These are phyloP conservation scores for Monosporascus sp. DNA, from an alignment of 2,329 filamentous ascomycete species.

Conservation along the genomic window DNA sequence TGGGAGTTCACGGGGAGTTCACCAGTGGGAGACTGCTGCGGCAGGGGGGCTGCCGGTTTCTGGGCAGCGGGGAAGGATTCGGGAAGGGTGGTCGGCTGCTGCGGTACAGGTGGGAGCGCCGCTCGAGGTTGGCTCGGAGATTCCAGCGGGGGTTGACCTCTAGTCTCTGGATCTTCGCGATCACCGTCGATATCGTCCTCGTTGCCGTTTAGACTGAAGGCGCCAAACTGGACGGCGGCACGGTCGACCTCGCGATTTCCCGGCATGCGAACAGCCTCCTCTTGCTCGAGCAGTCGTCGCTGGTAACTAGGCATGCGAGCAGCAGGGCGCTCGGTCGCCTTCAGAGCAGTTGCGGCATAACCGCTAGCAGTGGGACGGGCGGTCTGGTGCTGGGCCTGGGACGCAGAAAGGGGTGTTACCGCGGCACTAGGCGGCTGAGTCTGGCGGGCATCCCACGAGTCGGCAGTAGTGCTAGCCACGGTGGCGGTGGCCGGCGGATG, in stretches of 20 bases:
- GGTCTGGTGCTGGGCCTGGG: conserved; percentile 56
- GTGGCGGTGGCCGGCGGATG: conserved; percentile 73
- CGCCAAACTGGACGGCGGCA: conserved; percentile 91
- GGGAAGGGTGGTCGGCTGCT: conserved; percentile 48
- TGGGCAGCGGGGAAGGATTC: conserved; percentile 48
- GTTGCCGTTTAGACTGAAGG: conserved; percentile 79
- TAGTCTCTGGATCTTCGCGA: conserved; percentile 90
- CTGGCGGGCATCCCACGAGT: conserved; percentile 72
- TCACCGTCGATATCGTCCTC: conserved; percentile 91
- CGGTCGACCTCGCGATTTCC: conserved; percentile 93
- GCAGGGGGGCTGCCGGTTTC: conserved; percentile 47
- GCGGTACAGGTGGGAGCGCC: conserved; percentile 70
- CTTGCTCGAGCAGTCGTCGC: conserved; percentile 84
- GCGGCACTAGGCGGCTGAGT: conserved; percentile 47
- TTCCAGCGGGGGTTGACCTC: conserved; percentile 86
- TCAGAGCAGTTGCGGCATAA: conserved; percentile 75
- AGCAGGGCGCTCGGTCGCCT: conserved; percentile 61
- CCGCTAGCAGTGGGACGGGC: conserved; percentile 62
- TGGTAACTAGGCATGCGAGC: conserved; percentile 74
- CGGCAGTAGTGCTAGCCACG: conserved; percentile 81
- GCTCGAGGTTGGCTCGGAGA: conserved; percentile 85
- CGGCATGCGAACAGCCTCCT: conserved; percentile 97
- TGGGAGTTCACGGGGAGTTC: conserved; percentile 9
- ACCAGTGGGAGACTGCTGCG: conserved; percentile 30
- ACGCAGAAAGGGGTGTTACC: conserved; percentile 60